Conservation (phyloP, 2,329 filamentous ascomycete genomes). For the Laburnicola sp. region DNA sequence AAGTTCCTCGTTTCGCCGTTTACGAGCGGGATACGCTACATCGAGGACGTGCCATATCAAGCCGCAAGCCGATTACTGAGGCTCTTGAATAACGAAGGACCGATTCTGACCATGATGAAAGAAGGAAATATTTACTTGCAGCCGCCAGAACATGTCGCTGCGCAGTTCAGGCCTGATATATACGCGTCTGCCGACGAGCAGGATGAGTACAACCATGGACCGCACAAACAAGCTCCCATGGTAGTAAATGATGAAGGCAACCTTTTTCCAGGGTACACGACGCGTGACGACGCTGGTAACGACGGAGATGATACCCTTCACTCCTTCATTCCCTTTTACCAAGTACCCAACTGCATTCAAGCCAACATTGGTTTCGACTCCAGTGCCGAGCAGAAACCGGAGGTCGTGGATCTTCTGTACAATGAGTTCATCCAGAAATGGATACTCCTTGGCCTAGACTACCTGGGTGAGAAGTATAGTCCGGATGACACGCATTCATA, state of each 20-base stretch:
- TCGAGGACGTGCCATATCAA: conserved; percentile 57
- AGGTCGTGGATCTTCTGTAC: conserved; percentile 58
- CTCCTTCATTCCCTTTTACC: conserved; percentile 51
- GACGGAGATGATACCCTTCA: conserved; percentile 62
- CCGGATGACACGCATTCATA: conserved; percentile 57
- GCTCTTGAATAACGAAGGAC: conserved; percentile 54
- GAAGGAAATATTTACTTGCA: conserved; percentile 43
- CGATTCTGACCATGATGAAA: conserved; percentile 42
- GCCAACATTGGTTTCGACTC: conserved; percentile 54
- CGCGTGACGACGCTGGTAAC: conserved; percentile 60
- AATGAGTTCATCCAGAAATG: conserved; percentile 67
- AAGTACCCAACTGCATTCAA: conserved; percentile 56
- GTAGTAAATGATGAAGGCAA: no score
- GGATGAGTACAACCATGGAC: no score
- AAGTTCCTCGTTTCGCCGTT: conserved; percentile 62
- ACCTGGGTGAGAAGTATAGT: conserved; percentile 56
- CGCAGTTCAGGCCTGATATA: no score
- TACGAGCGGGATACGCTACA: conserved; percentile 56
- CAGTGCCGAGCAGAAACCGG: conserved; percentile 47
- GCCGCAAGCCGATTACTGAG: conserved; percentile 47
- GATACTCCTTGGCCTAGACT: conserved; percentile 73
- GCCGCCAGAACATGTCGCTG: no score
- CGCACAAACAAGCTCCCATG: conserved; percentile 28
- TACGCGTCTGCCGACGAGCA: conserved; percentile 45
- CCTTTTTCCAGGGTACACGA: conserved; percentile 57